Percentiles rank a stretch among this genome's conserved stretches.
Conservation (phyloP, 805 yeast genomes). For the Candida pseudoglaebosa region DNA sequence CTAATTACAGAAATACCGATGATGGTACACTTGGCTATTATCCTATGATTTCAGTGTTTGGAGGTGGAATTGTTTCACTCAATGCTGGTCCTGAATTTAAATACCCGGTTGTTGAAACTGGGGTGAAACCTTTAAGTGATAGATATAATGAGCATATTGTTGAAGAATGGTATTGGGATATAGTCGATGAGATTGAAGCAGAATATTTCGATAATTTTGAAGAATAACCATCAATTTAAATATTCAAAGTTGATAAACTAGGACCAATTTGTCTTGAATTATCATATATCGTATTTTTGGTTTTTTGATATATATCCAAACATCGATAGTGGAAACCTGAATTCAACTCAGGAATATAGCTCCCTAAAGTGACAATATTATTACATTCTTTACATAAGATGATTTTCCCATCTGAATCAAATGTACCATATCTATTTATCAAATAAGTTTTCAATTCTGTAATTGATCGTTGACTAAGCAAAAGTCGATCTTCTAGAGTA, state of each 20-base stretch:
- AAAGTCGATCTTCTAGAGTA: constrained; percentile 26
- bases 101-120: constrained; percentile 32
- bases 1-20: constrained; percentile 47
- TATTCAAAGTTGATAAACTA: constrained; percentile 4
- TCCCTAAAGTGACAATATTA: constrained; percentile 52
- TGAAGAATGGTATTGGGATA: constrained; percentile 79
- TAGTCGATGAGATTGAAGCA: constrained; percentile 78
- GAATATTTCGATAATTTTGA: constrained; percentile 48
- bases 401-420: constrained; percentile 31
- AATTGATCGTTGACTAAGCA: constrained; percentile 38
- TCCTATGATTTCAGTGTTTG: constrained; percentile 82
- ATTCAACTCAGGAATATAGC: constrained; percentile 33
- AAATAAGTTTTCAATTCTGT: constrained; percentile 47
- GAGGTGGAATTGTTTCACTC: constrained; percentile 70
- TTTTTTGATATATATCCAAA: constrained; percentile 33
- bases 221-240: not conserved
- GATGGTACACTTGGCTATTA: constrained; percentile 89
- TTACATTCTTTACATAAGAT: constrained; percentile 48
- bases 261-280: constrained; percentile 9
- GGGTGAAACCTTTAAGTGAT: constrained; percentile 50
- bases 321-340: constrained; percentile 49
- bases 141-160: constrained; percentile 67
- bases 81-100: constrained; percentile 66
- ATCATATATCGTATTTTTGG: constrained; percentile 14
- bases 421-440: constrained; percentile 38